These are phyloP conservation scores for Cicer cuneatum DNA, from an alignment of 306 rosid genomes.

Conservation along the genomic window DNA sequence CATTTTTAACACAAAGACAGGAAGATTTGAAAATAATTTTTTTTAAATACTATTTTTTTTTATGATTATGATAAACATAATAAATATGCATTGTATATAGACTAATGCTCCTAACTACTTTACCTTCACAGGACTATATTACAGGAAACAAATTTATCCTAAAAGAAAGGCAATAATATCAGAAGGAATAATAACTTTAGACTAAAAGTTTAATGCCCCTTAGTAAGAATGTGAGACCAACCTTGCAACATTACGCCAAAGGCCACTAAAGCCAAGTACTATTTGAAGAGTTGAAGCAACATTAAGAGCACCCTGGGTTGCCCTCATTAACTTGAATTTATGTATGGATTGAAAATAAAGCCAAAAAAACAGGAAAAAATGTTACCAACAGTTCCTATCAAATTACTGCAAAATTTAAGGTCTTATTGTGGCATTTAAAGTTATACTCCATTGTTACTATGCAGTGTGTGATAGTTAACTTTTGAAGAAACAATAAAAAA, in stretches of 20 bases:
- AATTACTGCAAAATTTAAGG: constrained; percentile 19
- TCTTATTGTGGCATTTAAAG: constrained; percentile 14
- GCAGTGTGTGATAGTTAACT: constrained; percentile 13
- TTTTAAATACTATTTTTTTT: not conserved
- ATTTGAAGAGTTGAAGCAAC: constrained; percentile 98
- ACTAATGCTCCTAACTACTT: not conserved
- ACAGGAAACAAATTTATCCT: not conserved
- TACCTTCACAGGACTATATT: not conserved
- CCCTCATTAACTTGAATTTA: constrained; percentile 95
- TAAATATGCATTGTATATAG: constrained; percentile 12
- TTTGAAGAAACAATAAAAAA: constrained; percentile 14
- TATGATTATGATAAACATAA: not conserved
- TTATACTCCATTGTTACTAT: not conserved
- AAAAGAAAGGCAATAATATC: not conserved
- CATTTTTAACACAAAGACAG: constrained; percentile 18
- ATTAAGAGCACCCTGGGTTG: constrained; percentile 93
- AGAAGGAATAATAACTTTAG: not conserved
- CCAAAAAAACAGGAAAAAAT: constrained; percentile 10
- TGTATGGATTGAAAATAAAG: constrained; percentile 43
- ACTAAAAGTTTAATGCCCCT: constrained; percentile 18
- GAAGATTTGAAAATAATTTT: not conserved
- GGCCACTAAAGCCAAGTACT: constrained; percentile 98
- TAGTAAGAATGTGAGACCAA: constrained; percentile 47
- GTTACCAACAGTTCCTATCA: constrained; percentile 36
- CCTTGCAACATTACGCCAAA: constrained; percentile 98